Percentiles rank a stretch among this genome's conserved stretches.
These are phyloP conservation scores for Hebeloma cylindrosporum DNA, from an alignment of 768 basidiomycete species.

Conservation along the genomic window DNA sequence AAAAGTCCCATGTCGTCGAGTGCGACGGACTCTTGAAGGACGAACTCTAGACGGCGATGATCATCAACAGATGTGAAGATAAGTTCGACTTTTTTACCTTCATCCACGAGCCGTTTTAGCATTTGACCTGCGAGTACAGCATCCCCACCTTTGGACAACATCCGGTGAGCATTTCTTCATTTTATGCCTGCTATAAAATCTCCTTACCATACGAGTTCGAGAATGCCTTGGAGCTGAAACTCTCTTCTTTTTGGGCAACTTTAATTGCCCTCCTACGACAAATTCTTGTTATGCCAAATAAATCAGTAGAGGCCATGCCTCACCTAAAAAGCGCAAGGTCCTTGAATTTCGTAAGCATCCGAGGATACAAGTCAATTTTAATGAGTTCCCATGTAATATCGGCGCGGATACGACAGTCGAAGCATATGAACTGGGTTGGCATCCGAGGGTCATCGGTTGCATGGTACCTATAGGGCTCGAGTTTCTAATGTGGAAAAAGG, in stretches of 20 bases:
- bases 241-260: slow-evolving; percentile 52
- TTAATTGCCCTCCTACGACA: slow-evolving; percentile 66
- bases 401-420: slow-evolving; percentile 70
- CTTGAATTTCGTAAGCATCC: slow-evolving; percentile 62
- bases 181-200: background rate
- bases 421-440: slow-evolving; percentile 64
- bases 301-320: background rate
- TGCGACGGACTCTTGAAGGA: slow-evolving; percentile 48
- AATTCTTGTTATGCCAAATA: background rate
- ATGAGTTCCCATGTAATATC: slow-evolving; percentile 74
- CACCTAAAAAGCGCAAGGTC: slow-evolving; percentile 75
- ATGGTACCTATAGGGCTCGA: slow-evolving; percentile 52
- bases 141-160: slow-evolving; percentile 45
- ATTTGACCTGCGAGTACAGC: slow-evolving; percentile 57
- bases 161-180: slow-evolving; percentile 2
- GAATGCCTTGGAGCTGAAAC: slow-evolving; percentile 49
- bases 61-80: background rate
- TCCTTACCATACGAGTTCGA: slow-evolving; percentile 58
- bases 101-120: slow-evolving; percentile 66
- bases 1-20: slow-evolving; percentile 49
- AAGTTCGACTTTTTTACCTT: slow-evolving; percentile 45
- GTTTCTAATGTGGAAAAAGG: background rate
- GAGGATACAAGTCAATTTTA: slow-evolving; percentile 53
- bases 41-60: slow-evolving; percentile 48
- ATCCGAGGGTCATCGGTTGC: slow-evolving; percentile 55